phyloP scores from a whole-genome alignment of 768 basidiomycete species.

The Calocera cornea region DNA sequence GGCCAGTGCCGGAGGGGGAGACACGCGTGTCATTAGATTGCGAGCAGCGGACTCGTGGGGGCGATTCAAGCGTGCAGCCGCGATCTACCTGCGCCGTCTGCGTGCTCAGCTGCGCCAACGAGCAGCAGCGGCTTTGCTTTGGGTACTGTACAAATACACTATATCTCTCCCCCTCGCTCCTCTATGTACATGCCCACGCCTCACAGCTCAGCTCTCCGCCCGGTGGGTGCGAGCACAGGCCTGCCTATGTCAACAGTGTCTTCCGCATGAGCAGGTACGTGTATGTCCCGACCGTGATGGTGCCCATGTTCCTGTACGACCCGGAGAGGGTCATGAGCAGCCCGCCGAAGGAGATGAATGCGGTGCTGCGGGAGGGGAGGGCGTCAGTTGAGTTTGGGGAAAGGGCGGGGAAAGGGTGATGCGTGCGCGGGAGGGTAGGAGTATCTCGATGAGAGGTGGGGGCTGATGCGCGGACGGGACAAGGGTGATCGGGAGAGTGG shows the following conservation, averaged over 20 bases:
- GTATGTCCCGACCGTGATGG: slow-evolving; percentile 84
- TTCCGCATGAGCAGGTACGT: slow-evolving; percentile 73
- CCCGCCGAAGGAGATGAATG: slow-evolving; percentile 92
- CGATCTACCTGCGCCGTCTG: no score
- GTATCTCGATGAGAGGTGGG: neutral
- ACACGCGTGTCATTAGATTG: no score
- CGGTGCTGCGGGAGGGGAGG: slow-evolving; percentile 45
- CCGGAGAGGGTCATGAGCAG: slow-evolving; percentile 88
- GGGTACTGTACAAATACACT: no score
- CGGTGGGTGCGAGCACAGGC: neutral
- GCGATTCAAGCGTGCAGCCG: no score
- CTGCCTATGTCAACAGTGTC: neutral
- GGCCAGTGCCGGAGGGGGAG: no score
- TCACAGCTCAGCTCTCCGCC: neutral
- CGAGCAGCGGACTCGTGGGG: no score
- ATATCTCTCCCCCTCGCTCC: neutral
- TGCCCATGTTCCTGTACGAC: slow-evolving; percentile 80
- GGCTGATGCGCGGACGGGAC: neutral
- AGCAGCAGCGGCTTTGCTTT: no score
- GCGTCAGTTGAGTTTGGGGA: slow-evolving; percentile 9
- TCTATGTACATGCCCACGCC: neutral
- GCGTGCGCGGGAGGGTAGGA: neutral
- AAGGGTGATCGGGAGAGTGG: neutral
- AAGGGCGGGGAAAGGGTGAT: neutral
- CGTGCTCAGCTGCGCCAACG: no score